Evolutionary conservation across 106 monocot species (phyloP).

Genomic region (Allium sativum): DNA sequence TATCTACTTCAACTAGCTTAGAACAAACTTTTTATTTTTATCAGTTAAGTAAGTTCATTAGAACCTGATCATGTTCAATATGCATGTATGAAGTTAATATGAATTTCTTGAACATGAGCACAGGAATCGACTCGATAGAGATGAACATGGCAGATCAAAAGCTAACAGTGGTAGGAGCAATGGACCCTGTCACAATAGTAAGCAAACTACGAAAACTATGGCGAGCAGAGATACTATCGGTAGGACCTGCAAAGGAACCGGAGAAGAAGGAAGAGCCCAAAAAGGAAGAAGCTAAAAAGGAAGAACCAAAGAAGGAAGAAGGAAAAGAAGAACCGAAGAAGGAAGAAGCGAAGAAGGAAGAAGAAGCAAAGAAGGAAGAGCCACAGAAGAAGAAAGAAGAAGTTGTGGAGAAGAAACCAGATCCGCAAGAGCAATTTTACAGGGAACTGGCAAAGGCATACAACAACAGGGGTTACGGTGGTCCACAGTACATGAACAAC

Average conservation of each 20-base stretch:
- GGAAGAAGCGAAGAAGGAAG: background rate
- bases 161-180: constrained; percentile 42
- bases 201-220: constrained; percentile 38
- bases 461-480: background rate
- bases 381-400: constrained; percentile 6
- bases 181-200: constrained; percentile 39
- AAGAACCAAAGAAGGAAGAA: constrained; percentile 19
- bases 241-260: constrained; percentile 41
- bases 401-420: constrained; percentile 16
- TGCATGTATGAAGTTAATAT: too few relatives aligned
- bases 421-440: constrained; percentile 16
- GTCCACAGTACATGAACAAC: too few relatives aligned
- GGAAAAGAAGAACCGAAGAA: constrained; percentile 1
- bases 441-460: constrained; percentile 28
- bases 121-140: constrained; percentile 53
- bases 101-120: too few relatives aligned
- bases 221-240: constrained; percentile 20
- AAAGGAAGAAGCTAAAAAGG: constrained; percentile 28
- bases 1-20: too few relatives aligned
- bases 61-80: background rate
- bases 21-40: too few relatives aligned
- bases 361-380: background rate
- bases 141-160: constrained; percentile 53
- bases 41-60: too few relatives aligned
- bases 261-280: constrained; percentile 47